Conservation (phyloP, 495 filamentous ascomycete genomes). For the Rostrohypoxylon terebratum region DNA sequence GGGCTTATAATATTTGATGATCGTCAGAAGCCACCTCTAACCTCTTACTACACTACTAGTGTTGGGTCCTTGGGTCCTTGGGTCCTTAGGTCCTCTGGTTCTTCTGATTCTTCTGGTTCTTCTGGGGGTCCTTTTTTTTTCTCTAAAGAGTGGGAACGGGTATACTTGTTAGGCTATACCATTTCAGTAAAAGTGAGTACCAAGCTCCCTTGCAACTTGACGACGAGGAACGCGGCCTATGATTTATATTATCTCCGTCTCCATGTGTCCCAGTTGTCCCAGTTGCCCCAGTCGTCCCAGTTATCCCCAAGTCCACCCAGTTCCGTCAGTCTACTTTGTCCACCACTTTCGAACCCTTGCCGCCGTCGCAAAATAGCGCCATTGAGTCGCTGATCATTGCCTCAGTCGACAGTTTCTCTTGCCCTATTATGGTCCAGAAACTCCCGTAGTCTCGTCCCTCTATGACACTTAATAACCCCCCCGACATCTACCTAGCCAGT, state of each 20-base stretch:
- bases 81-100: slow-evolving; percentile 9
- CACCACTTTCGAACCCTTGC: slow-evolving; percentile 41
- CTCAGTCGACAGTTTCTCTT: slow-evolving; percentile 47
- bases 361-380: slow-evolving; percentile 51
- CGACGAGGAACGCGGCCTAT: slow-evolving; percentile 25
- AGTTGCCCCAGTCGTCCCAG: background rate
- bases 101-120: slow-evolving; percentile 4
- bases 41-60: background rate
- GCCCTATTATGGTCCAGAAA: slow-evolving; percentile 48
- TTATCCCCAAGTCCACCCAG: background rate
- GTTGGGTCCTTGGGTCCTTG: slow-evolving; percentile 5
- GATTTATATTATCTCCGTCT: slow-evolving; percentile 37
- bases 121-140: slow-evolving; percentile 4
- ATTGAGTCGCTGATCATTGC: slow-evolving; percentile 53
- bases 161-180: slow-evolving; percentile 5
- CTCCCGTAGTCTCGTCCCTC: slow-evolving; percentile 45
- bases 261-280: slow-evolving; percentile 13
- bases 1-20: slow-evolving; percentile 18
- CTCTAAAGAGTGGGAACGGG: slow-evolving; percentile 29
- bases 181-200: background rate
- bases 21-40: slow-evolving; percentile 3
- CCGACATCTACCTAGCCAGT: slow-evolving; percentile 32
- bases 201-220: background rate
- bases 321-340: slow-evolving; percentile 2
- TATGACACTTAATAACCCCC: slow-evolving; percentile 41